Base-by-base conservation (phyloP, 106 monocot genomes). In the Apostasia shenzhenica region DNA sequence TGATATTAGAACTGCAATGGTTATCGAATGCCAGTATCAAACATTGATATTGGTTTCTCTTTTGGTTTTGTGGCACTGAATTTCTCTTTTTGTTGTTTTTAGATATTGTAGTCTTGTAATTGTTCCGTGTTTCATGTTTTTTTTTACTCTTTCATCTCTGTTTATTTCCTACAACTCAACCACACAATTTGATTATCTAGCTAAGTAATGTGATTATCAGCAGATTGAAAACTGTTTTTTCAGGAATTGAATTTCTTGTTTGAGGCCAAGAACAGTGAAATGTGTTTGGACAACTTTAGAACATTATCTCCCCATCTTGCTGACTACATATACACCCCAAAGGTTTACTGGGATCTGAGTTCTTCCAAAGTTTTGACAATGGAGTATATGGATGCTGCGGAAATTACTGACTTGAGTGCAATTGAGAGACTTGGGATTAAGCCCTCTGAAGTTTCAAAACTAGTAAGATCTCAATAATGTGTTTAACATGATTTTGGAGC, bases 371-470 rank as follows among this genome's bases (percentile, higher is more conserved):
- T 95, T 72, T 75, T 95, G 73, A 91, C 88, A 7, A 95, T 95
- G 95, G 95, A 95, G 66, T 95, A 84, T 63, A 91, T 95, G 83
- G 88, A 91, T 70, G 88, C 85, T 61, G 81, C 80, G n/a, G 95
- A 89, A 76, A 82, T 95, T 78, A 91, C 86, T 58, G 91, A 95
- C 75, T 86, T 91, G 44, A 84, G 49, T 72, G 76, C 88, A 2
- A 91, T 95, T 43, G 53, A 63, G 49, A 72, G 26, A 55, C 70
- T 78, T 68, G 95, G 88, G 66, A 62, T 95, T 63, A 81, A 69
- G 59, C 95, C 83, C 59, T 59, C 5, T 48, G 88, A 95, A 76
- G 91, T 91, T 68, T 83, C 95, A 69, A 91, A 80, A 66, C 70
- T 95, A 62, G 91, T 95, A 84, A 72, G 83, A 49, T 65, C 45